Conservation (phyloP, 2,329 filamentous ascomycete genomes). For the Fusarium algeriense region DNA sequence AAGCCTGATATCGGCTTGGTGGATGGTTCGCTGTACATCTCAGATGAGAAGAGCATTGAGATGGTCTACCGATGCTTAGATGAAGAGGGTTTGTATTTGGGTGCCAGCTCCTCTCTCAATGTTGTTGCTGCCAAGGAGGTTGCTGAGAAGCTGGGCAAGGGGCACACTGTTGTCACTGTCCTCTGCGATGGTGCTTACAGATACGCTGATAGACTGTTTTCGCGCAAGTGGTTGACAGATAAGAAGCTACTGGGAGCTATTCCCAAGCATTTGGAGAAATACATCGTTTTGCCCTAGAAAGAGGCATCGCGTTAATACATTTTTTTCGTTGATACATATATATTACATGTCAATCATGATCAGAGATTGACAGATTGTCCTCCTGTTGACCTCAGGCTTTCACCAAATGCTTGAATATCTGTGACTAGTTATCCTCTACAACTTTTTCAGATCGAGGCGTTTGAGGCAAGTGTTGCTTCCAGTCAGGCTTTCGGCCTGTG, state of each 20-base stretch:
- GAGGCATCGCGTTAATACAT: conserved; percentile 44
- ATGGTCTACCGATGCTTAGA: conserved; percentile 98
- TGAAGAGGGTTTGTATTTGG: conserved; percentile 94
- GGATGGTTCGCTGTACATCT: conserved; percentile 86
- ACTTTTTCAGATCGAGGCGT: background rate
- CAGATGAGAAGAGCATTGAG: conserved; percentile 93
- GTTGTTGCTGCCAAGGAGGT: conserved; percentile 96
- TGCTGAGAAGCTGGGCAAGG: conserved; percentile 87
- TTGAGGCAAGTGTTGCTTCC: conserved; percentile 33
- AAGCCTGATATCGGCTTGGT: conserved; percentile 84
- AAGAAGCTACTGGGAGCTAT: conserved; percentile 87
- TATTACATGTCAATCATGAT: conserved; percentile 35
- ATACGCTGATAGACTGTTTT: conserved; percentile 95
- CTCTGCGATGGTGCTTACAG: conserved; percentile 97
- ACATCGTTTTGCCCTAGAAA: conserved; percentile 85
- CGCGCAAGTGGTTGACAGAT: conserved; percentile 86
- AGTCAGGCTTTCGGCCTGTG: conserved; percentile 47
- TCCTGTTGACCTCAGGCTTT: background rate
- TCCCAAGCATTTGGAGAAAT: conserved; percentile 88
- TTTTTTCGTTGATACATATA: conserved; percentile 47
- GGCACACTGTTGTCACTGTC: conserved; percentile 92
- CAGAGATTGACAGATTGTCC: background rate
- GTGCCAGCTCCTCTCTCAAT: conserved; percentile 93
- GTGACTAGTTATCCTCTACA: background rate
- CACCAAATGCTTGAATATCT: background rate